phyloP scores from a whole-genome alignment of 2,329 filamentous ascomycete species.

The Aspergillus arachidicola region DNA sequence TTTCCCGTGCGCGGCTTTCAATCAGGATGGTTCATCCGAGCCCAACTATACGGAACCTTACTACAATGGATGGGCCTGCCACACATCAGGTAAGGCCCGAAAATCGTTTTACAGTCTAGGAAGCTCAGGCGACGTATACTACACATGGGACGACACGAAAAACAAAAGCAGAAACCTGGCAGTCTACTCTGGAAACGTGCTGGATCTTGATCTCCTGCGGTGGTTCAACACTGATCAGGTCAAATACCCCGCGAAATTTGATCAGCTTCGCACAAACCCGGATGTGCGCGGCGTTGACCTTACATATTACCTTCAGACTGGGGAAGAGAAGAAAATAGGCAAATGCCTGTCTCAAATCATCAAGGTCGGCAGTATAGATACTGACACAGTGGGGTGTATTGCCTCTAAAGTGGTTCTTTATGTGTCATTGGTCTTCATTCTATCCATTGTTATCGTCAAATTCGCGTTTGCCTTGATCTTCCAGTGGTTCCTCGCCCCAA shows the following conservation, averaged over 20 bases:
- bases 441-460: conserved; percentile 82
- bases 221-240: conserved; percentile 91
- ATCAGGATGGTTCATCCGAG: conserved; percentile 83
- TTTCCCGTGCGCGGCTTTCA: conserved; percentile 88
- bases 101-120: conserved; percentile 74
- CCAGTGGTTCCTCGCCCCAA: conserved; percentile 92
- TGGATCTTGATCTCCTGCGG: conserved; percentile 82
- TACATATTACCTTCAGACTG: conserved; percentile 81
- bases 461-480: conserved; percentile 89
- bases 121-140: conserved; percentile 85
- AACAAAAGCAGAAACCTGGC: conserved; percentile 88
- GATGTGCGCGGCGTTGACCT: conserved; percentile 82
- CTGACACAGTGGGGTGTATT: conserved; percentile 94
- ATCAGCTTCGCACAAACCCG: conserved; percentile 71
- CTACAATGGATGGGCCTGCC: conserved; percentile 86
- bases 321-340: conserved; percentile 76
- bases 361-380: conserved; percentile 94
- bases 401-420: conserved; percentile 97
- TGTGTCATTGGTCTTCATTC: conserved; percentile 85
- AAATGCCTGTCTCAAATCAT: conserved; percentile 91
- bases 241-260: conserved; percentile 72
- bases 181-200: conserved; percentile 90
- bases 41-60: conserved; percentile 74
- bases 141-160: conserved; percentile 90
- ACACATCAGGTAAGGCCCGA: conserved; percentile 72